phyloP scores from a whole-genome alignment of 2,329 filamentous ascomycete species.

The Aureobasidium sp. region DNA sequence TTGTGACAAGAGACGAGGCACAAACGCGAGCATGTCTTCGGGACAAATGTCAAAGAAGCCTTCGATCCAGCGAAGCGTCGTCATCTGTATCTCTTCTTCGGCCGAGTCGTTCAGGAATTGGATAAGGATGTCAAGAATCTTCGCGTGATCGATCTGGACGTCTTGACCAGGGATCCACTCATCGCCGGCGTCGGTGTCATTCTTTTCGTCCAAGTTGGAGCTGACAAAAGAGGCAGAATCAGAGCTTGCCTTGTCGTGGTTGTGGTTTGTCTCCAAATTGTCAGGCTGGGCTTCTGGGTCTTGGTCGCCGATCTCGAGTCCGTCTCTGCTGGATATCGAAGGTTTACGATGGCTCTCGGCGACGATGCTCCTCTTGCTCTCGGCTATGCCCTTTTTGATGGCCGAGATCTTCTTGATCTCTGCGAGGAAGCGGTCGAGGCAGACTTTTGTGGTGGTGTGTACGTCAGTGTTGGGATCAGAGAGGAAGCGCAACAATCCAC shows the following conservation, averaged over 20 bases:
- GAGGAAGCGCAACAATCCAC: conserved; percentile 82
- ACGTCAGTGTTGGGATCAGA: conserved; percentile 89
- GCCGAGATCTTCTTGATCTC: conserved; percentile 93
- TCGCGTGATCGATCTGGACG: conserved; percentile 86
- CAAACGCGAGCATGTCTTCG: conserved; percentile 91
- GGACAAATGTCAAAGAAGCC: conserved; percentile 96
- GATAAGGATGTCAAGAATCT: conserved; percentile 85
- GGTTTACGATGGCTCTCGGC: conserved; percentile 62
- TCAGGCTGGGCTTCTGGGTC: conserved; percentile 30
- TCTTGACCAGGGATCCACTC: conserved; percentile 98
- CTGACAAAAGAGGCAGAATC: conserved; percentile 44
- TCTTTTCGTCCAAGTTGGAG: conserved; percentile 38
- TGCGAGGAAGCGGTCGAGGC: conserved; percentile 79
- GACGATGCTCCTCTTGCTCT: conserved; percentile 62
- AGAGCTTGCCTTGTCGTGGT: conserved; percentile 45
- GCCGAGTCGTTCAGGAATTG: conserved; percentile 77
- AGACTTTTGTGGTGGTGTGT: conserved; percentile 83
- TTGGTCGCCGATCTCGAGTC: conserved; percentile 50
- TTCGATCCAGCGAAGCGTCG: conserved; percentile 90
- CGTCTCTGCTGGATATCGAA: conserved; percentile 53
- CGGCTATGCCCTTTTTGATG: conserved; percentile 84
- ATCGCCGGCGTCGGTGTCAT: conserved; percentile 58
- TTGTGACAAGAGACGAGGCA: conserved; percentile 83
- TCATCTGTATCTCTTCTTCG: conserved; percentile 86
- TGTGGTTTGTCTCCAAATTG: conserved; percentile 43